Evolutionary conservation across 1,284 basidiomycete genomes (phyloP).

Genomic region (Heterobasidion occidentale): DNA sequence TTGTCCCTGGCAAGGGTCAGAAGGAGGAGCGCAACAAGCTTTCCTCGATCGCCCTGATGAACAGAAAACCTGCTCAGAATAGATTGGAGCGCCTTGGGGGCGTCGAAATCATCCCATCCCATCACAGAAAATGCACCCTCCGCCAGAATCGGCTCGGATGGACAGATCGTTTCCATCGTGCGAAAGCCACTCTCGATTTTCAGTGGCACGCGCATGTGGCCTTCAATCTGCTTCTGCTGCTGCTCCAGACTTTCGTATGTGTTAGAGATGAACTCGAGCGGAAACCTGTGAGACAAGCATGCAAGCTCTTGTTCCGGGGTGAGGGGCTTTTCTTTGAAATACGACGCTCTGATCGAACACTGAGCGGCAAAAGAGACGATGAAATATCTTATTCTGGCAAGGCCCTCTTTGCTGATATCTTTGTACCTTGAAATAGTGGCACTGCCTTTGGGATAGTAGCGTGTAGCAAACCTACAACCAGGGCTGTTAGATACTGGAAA

Average conservation of each 20-base stretch:
- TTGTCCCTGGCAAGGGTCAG: slow-evolving; percentile 8
- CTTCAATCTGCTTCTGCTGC: slow-evolving; percentile 13
- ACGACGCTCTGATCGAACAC: neutral
- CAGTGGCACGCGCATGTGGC: slow-evolving; percentile 21
- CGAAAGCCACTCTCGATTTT: slow-evolving; percentile 11
- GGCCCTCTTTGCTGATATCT: neutral
- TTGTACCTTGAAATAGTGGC: neutral
- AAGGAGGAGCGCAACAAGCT: slow-evolving; percentile 7
- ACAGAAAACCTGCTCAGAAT: slow-evolving; percentile 3
- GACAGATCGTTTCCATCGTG: slow-evolving; percentile 14
- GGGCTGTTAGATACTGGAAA: neutral
- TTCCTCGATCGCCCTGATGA: slow-evolving; percentile 9
- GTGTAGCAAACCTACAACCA: neutral
- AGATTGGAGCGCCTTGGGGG: neutral
- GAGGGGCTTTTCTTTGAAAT: neutral
- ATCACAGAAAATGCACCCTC: slow-evolving; percentile 13
- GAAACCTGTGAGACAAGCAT: slow-evolving; percentile 18
- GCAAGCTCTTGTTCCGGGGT: slow-evolving; percentile 13
- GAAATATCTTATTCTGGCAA: neutral
- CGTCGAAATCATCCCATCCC: neutral
- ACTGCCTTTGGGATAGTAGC: neutral
- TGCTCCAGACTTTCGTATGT: slow-evolving; percentile 2
- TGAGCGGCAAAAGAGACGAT: neutral
- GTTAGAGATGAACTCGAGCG: slow-evolving; percentile 18
- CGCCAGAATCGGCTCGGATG: slow-evolving; percentile 18